Percentiles rank a stretch among this genome's conserved stretches.
Conservation (phyloP, 352 stramenopile genomes). For the Globisporangium irregulare region DNA sequence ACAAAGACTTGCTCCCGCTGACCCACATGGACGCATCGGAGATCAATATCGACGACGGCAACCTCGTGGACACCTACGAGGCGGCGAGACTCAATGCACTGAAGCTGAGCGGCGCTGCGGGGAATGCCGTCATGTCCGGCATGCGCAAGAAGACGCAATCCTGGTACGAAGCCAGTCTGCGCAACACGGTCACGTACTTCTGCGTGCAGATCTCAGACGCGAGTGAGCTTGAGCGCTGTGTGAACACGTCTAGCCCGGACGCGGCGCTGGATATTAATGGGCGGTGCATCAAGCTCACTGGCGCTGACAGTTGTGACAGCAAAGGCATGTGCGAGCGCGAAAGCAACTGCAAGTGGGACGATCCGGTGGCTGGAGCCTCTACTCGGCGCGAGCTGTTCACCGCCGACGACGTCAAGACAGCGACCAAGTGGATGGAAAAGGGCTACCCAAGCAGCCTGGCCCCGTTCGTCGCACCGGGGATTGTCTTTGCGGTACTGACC, state of each 20-base stretch:
- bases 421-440: constrained; percentile 60
- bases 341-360: constrained; percentile 84
- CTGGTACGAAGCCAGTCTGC: constrained; percentile 72
- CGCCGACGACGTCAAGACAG: constrained; percentile 44
- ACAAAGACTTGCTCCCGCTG: constrained; percentile 57
- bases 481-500: constrained; percentile 69
- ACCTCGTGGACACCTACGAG: constrained; percentile 59
- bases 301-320: constrained; percentile 45
- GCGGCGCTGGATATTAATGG: constrained; percentile 51
- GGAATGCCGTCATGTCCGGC: constrained; percentile 62
- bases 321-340: constrained; percentile 65
- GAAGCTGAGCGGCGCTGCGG: constrained; percentile 52
- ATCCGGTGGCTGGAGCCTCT: constrained; percentile 36
- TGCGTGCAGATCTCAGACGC: constrained; percentile 50
- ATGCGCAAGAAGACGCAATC: constrained; percentile 63
- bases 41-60: constrained; percentile 62
- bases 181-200: constrained; percentile 67
- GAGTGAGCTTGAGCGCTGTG: constrained; percentile 57
- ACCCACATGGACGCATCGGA: constrained; percentile 44
- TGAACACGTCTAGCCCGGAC: constrained; percentile 37
- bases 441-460: constrained; percentile 70
- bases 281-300: constrained; percentile 53
- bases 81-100: constrained; percentile 66
- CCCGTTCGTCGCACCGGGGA: constrained; percentile 63
- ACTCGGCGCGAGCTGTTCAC: constrained; percentile 57